A percentile compares a stretch with the other conserved stretches of the same genome.
Evolutionary conservation across 1,284 basidiomycete genomes (phyloP).

Genomic region (Schizopora paradoxa): DNA sequence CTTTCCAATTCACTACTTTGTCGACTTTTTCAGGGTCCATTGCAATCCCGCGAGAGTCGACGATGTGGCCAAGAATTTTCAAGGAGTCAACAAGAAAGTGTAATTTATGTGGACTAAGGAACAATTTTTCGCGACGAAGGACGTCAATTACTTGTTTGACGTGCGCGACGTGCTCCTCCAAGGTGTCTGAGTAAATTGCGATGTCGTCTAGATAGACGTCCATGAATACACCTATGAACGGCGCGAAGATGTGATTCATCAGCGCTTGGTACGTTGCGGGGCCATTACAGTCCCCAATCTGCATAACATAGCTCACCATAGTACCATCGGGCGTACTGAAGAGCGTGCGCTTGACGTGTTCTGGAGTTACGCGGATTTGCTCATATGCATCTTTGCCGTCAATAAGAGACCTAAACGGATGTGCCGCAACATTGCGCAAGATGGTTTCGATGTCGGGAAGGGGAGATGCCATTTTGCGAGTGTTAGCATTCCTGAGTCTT

Average conservation of each 20-base stretch:
- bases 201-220: slow-evolving; percentile 34
- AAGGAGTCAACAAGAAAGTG: slow-evolving; percentile 25
- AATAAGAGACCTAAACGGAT: slow-evolving; percentile 24
- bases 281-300: slow-evolving; percentile 29
- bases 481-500: slow-evolving; percentile 23
- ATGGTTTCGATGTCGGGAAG: slow-evolving; percentile 28
- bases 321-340: slow-evolving; percentile 31
- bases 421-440: slow-evolving; percentile 16
- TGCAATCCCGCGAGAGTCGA: slow-evolving; percentile 31
- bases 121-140: slow-evolving; percentile 25
- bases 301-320: slow-evolving; percentile 31
- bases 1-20: slow-evolving; percentile 29
- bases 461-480: slow-evolving; percentile 21
- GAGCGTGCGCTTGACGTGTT: slow-evolving; percentile 25
- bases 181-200: slow-evolving; percentile 30
- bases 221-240: slow-evolving; percentile 27
- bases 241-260: slow-evolving; percentile 30
- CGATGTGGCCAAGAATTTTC: slow-evolving; percentile 29
- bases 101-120: slow-evolving; percentile 28
- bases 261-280: slow-evolving; percentile 24
- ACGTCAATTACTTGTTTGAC: slow-evolving; percentile 28
- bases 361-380: slow-evolving; percentile 29
- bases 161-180: slow-evolving; percentile 31
- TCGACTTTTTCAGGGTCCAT: slow-evolving; percentile 36
- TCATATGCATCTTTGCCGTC: slow-evolving; percentile 33